Evolutionary conservation across 257 asterid species (phyloP).

Genomic region (Solanum okadae): DNA sequence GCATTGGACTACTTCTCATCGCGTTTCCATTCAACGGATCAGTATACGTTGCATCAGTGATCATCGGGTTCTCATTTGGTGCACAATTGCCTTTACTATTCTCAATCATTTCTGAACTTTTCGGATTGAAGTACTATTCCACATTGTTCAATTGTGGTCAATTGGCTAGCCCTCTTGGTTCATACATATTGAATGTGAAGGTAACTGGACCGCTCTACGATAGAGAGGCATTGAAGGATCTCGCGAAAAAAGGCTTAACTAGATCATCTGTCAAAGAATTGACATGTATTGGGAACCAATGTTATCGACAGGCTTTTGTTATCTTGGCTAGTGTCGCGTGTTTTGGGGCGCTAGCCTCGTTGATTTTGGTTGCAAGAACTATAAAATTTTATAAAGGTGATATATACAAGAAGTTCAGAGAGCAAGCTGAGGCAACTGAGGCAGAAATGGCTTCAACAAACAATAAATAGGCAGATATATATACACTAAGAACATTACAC

Average conservation of each 20-base stretch:
- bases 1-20: constrained; percentile 51
- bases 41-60: constrained; percentile 46
- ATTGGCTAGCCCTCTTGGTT: constrained; percentile 66
- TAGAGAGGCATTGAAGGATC: constrained; percentile 44
- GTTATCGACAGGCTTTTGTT: constrained; percentile 46
- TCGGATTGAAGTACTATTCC: constrained; percentile 60
- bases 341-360: constrained; percentile 50
- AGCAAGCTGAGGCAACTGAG: constrained; percentile 16
- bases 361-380: constrained; percentile 55
- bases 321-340: constrained; percentile 39
- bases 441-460: constrained; percentile 12
- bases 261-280: constrained; percentile 45
- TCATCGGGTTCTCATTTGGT: constrained; percentile 75
- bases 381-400: constrained; percentile 53
- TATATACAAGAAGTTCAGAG: constrained; percentile 62
- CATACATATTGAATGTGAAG: constrained; percentile 55
- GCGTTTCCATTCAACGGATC: constrained; percentile 69
- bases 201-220: constrained; percentile 61
- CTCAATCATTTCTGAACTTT: constrained; percentile 60
- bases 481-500: background rate
- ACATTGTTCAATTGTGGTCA: constrained; percentile 78
- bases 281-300: constrained; percentile 42
- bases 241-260: constrained; percentile 40
- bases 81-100: constrained; percentile 57
- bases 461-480: background rate